A percentile compares a stretch with the other conserved stretches of the same genome.
Conservation (phyloP, 352 stramenopile genomes). For the Pythium scleroteichum region DNA sequence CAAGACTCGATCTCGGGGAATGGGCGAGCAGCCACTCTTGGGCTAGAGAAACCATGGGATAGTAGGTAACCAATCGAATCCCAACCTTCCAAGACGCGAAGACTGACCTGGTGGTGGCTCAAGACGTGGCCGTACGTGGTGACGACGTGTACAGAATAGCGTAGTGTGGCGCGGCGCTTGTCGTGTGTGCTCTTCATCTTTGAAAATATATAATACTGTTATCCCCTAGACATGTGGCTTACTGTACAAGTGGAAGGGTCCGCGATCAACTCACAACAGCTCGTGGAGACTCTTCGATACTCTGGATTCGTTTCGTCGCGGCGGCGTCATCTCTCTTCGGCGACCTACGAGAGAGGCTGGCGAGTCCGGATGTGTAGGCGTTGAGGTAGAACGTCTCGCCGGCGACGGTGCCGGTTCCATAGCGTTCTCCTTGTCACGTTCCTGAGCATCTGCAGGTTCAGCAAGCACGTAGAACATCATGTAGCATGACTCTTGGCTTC, state of each 20-base stretch:
- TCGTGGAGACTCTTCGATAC: conserved; percentile 31
- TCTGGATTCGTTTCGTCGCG: conserved; percentile 14
- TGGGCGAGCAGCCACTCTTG: too few species aligned
- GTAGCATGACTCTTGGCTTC: conserved; percentile 85
- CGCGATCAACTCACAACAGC: conserved; percentile 12
- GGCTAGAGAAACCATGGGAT: background rate
- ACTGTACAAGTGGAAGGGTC: background rate
- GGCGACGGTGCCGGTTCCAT: background rate
- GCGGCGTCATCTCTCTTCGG: conserved; percentile 21
- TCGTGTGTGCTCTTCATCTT: conserved; percentile 10
- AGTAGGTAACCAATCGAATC: background rate
- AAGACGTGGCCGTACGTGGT: background rate
- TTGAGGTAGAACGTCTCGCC: background rate
- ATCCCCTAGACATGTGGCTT: background rate
- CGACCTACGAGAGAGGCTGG: conserved; percentile 25
- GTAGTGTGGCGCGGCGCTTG: conserved; percentile 11
- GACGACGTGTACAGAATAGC: conserved; percentile 16
- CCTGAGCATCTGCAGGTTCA: conserved; percentile 25
- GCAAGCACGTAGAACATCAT: conserved; percentile 85
- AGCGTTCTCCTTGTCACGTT: conserved; percentile 67
- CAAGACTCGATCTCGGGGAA: too few species aligned
- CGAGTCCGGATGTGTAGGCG: conserved; percentile 12
- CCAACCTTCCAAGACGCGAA: background rate
- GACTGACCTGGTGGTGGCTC: background rate
- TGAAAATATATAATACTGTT: conserved; percentile 16